phyloP scores from a whole-genome alignment of 306 rosid species.

The Morella rubra region DNA sequence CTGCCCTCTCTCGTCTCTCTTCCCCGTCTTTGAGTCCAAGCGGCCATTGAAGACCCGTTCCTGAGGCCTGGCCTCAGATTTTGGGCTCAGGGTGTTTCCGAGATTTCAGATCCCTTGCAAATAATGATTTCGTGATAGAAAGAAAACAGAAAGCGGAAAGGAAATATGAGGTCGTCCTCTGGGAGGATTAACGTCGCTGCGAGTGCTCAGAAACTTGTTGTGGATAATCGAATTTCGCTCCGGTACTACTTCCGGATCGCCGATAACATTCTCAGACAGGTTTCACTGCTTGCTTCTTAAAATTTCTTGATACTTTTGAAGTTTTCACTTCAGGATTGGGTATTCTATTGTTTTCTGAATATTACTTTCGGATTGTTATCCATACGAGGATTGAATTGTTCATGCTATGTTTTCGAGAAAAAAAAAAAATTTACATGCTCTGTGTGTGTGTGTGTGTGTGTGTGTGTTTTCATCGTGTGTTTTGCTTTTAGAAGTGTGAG shows the following conservation, averaged over 20 bases:
- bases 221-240: slow-evolving; percentile 77
- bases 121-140: slow-evolving; percentile 23
- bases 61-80: slow-evolving; percentile 10
- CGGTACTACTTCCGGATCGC: slow-evolving; percentile 83
- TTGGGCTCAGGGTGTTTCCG: slow-evolving; percentile 9
- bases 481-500: neutral
- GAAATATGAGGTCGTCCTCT: slow-evolving; percentile 56
- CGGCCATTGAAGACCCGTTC: slow-evolving; percentile 45
- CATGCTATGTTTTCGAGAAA: neutral
- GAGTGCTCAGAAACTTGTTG: slow-evolving; percentile 62
- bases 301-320: neutral
- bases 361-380: neutral
- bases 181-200: slow-evolving; percentile 69
- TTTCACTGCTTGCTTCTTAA: slow-evolving; percentile 18
- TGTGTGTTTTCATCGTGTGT: neutral
- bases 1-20: neutral
- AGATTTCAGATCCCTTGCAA: slow-evolving; percentile 12
- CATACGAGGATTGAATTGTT: neutral
- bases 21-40: slow-evolving; percentile 20
- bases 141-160: slow-evolving; percentile 3
- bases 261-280: slow-evolving; percentile 87
- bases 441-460: no score
- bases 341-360: neutral
- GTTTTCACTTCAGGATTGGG: neutral
- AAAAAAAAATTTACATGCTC: no score